Evolutionary conservation across 345 rosid species (phyloP).

Genomic region (Boechera stricta): DNA sequence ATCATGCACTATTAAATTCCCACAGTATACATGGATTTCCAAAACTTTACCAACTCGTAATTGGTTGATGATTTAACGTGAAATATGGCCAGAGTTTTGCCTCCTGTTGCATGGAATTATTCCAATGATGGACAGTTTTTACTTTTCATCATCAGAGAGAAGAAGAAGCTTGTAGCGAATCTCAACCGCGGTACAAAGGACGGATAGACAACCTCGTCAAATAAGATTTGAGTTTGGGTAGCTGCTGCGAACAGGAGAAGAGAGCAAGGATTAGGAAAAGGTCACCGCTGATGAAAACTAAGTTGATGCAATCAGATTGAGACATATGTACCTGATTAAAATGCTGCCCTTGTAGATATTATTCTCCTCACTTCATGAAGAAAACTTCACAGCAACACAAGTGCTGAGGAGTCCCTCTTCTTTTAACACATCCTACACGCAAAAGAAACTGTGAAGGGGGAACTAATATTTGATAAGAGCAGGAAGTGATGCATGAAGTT

Average conservation of each 20-base stretch:
- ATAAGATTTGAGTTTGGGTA: constrained; percentile 7
- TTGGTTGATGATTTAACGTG: constrained; percentile 31
- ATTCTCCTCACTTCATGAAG: constrained; percentile 22
- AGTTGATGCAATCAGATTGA: constrained; percentile 28
- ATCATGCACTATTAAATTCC: not conserved
- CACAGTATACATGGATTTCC: constrained; percentile 12
- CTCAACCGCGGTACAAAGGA: constrained; percentile 2
- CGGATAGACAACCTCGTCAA: constrained; percentile 1
- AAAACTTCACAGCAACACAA: constrained; percentile 28
- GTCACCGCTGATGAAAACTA: constrained; percentile 1
- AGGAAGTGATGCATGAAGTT: constrained; percentile 81
- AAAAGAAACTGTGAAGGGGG: constrained; percentile 14
- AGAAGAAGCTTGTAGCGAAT: not conserved
- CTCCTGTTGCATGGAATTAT: not conserved
- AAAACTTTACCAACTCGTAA: constrained; percentile 40
- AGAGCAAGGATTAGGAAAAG: constrained; percentile 12
- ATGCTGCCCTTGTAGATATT: constrained; percentile 12
- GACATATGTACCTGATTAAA: constrained; percentile 27
- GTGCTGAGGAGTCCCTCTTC: constrained; percentile 26
- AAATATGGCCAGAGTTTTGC: constrained; percentile 5
- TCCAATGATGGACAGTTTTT: constrained; percentile 1
- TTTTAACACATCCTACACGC: constrained; percentile 31
- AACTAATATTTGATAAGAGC: constrained; percentile 78
- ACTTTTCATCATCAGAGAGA: constrained; percentile 13
- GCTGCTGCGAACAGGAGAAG: constrained; percentile 32